A percentile compares a stretch with the other conserved stretches of the same genome.
phyloP scores from a whole-genome alignment of 805 yeast species.

The Ogataea salicorniae region DNA sequence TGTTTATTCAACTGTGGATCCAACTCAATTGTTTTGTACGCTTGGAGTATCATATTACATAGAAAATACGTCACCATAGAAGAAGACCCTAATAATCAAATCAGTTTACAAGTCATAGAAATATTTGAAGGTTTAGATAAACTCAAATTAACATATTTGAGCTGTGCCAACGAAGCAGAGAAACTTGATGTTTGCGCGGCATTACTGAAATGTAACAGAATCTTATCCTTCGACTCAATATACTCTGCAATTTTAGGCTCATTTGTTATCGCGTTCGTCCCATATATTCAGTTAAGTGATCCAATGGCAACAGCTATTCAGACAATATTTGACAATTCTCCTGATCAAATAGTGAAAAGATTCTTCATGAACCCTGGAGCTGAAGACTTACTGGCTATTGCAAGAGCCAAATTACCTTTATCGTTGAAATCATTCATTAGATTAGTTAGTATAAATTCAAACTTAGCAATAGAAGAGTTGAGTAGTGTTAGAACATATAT shows the following conservation, averaged over 20 bases:
- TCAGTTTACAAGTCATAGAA: constrained; percentile 15
- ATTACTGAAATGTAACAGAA: constrained; percentile 36
- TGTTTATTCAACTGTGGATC: constrained; percentile 26
- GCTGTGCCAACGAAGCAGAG: constrained; percentile 36
- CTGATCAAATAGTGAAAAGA: constrained; percentile 37
- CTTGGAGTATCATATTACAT: constrained; percentile 61
- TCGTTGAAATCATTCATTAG: constrained; percentile 56
- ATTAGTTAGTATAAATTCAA: constrained; percentile 56
- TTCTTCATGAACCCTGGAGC: constrained; percentile 45
- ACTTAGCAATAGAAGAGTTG: constrained; percentile 62
- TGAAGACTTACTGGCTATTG: constrained; percentile 41
- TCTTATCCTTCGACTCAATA: constrained; percentile 44
- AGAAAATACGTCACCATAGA: constrained; percentile 42
- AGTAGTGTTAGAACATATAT: constrained; percentile 57
- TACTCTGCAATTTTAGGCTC: constrained; percentile 47
- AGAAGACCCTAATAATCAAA: constrained; percentile 26
- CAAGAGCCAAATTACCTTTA: constrained; percentile 72
- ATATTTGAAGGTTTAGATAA: constrained; percentile 14
- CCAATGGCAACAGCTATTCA: constrained; percentile 38
- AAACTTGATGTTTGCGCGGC: constrained; percentile 41
- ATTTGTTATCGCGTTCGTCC: constrained; percentile 41
- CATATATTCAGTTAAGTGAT: constrained; percentile 44
- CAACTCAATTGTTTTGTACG: constrained; percentile 50
- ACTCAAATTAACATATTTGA: constrained; percentile 24
- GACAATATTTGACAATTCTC: constrained; percentile 38